Conservation (phyloP, 257 asterid genomes). For the Lithospermum erythrorhizon region DNA sequence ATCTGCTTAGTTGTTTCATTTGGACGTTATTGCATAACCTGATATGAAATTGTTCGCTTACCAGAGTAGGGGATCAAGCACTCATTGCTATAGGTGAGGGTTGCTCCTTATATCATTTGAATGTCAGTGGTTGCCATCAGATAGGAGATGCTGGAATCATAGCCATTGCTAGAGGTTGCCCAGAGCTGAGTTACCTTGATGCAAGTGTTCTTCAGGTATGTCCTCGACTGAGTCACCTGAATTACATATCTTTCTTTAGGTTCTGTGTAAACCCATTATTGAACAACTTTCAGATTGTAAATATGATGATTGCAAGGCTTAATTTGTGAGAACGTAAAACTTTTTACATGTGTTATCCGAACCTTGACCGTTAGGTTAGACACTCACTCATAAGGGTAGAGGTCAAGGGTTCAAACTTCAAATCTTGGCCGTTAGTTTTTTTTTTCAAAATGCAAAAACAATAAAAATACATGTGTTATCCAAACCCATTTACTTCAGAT, state of each 20-base stretch:
- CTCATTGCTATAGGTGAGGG: constrained; percentile 71
- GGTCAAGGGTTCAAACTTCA: too few species aligned
- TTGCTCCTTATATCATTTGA: constrained; percentile 58
- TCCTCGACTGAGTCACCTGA: not conserved
- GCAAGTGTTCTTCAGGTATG: constrained; percentile 81
- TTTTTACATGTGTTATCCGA: not conserved
- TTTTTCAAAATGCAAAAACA: too few species aligned
- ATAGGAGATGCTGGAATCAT: constrained; percentile 78
- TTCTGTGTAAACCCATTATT: too few species aligned
- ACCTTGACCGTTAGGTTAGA: too few species aligned
- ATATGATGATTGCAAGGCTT: too few species aligned
- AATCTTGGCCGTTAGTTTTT: too few species aligned
- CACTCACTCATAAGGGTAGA: too few species aligned
- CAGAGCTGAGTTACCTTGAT: constrained; percentile 67
- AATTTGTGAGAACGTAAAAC: too few species aligned
- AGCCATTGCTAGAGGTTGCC: constrained; percentile 83
- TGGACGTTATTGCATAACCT: not conserved
- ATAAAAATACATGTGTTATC: too few species aligned
- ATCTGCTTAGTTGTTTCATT: not conserved
- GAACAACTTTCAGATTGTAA: too few species aligned
- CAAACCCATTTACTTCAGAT: not conserved
- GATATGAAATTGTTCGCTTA: constrained; percentile 10
- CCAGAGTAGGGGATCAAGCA: constrained; percentile 79
- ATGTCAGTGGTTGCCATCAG: constrained; percentile 84
- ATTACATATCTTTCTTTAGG: too few species aligned